A percentile compares a stretch with the other conserved stretches of the same genome.
Evolutionary conservation across 306 rosid genomes (phyloP).

Genomic region (Cicer cuneatum): DNA sequence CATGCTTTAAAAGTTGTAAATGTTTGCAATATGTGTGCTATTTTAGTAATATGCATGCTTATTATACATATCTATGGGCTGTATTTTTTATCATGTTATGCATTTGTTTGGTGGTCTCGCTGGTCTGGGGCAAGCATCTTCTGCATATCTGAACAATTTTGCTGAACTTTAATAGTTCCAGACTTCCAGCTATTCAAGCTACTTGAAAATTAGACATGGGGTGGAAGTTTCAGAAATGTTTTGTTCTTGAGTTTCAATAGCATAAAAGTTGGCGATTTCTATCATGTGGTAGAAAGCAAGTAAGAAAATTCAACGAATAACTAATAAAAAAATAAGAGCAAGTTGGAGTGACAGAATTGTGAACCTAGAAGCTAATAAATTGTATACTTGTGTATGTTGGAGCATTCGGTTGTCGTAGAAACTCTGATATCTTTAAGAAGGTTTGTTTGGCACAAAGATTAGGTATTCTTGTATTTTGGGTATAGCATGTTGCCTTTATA

Average conservation of each 20-base stretch:
- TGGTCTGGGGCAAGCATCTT: not conserved
- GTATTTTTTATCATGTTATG: not conserved
- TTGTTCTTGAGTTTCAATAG: not conserved
- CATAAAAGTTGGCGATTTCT: not conserved
- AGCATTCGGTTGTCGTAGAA: constrained; percentile 10
- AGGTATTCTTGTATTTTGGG: not conserved
- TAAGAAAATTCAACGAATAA: not conserved
- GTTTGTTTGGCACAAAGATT: constrained; percentile 2
- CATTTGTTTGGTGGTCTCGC: constrained; percentile 23
- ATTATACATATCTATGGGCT: not conserved
- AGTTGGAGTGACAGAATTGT: constrained; percentile 1
- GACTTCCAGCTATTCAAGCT: constrained; percentile 15
- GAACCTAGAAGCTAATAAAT: constrained; percentile 2
- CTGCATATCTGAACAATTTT: constrained; percentile 35
- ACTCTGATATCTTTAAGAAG: constrained; percentile 6
- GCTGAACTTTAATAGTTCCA: constrained; percentile 11
- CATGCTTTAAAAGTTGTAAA: constrained; percentile 9
- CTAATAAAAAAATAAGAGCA: not conserved
- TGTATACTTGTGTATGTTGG: not conserved
- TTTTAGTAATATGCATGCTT: constrained; percentile 11
- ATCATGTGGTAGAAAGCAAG: not conserved
- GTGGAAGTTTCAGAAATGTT: constrained; percentile 7
- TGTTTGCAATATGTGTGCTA: constrained; percentile 11
- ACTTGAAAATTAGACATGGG: constrained; percentile 21
- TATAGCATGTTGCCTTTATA: not conserved